phyloP scores from a whole-genome alignment of 495 filamentous ascomycete genomes.

The Cercophora newfieldiana region DNA sequence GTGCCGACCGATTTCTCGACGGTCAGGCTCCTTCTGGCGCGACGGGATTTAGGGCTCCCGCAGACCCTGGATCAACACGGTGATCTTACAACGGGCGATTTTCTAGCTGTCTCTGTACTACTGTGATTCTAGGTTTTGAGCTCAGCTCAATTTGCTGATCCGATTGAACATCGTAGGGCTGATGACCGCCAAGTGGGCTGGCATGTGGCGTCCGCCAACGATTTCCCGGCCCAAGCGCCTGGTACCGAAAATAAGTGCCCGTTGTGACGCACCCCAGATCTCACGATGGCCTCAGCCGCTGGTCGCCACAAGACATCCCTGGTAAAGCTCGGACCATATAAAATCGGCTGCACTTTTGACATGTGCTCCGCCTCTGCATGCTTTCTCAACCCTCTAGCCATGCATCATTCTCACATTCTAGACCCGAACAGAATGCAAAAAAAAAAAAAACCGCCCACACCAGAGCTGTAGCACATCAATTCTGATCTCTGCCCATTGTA shows the following conservation, averaged over 20 bases:
- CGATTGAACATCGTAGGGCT: background rate
- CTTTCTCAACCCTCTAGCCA: background rate
- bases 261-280: slow-evolving; percentile 18
- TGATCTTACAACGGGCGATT: background rate
- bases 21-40: too few relatives aligned
- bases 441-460: background rate
- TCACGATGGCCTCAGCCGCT: slow-evolving; percentile 30
- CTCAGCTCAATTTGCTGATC: background rate
- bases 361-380: too few relatives aligned
- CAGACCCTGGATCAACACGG: background rate
- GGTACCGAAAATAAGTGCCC: background rate
- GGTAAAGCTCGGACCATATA: slow-evolving; percentile 15
- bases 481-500: too few relatives aligned
- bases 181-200: background rate
- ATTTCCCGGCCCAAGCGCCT: background rate
- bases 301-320: slow-evolving; percentile 14
- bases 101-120: background rate
- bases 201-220: slow-evolving; percentile 3
- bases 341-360: background rate
- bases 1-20: too few relatives aligned
- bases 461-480: too few relatives aligned
- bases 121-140: background rate
- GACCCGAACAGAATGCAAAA: background rate
- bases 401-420: background rate
- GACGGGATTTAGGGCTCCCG: background rate